Base-by-base conservation (phyloP, 305 asterid species). In the Fraxinus angustifolia region DNA sequence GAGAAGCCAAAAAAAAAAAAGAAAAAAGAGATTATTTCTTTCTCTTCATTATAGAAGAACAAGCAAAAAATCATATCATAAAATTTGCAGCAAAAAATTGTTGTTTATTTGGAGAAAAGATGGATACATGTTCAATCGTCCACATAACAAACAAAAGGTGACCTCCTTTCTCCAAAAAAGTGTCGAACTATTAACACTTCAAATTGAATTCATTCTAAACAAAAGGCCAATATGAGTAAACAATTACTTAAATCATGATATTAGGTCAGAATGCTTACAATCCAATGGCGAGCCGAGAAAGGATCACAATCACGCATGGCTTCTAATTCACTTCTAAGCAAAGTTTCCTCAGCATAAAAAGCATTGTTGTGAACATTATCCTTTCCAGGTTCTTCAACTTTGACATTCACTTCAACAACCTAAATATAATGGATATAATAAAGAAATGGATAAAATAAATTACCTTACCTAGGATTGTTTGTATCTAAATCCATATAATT, bases 231-330 rank as follows among this genome's bases (percentile, higher is more conserved):
- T 19, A 17, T 19, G 68, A 58, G 68, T 58, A 58, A 19, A 19
- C 68, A 58, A 58, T 58, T 17, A 58, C 68, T 58, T 58, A 58
- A 58, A 58, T 19, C 68, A 7, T 58, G 68, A 21, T 58, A 75
- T 80, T 60, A 79, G 77, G 81, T 23, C 45, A 80, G 72, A 78
- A 82, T 35, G 78, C 98, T 89, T 92, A 95, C 99, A 80, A 95
- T 91, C 99, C 99, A 95, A 85, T 95, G 99, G 31, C 98, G 97
- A 68, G 97, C 98, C 72, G 94, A 86, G 56, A 91, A 86, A 17
- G 99, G 97, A 90, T 94, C 93, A 80, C 96, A 91, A 83, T 95
- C 97, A 26, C 99, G 96, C 91, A 88, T 93, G 80, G 98, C 99
- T 87, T 95, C 94, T 79, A 90, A 81, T 84, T 95, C 99, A 75